Evolutionary conservation across 106 monocot species (phyloP), one percentile per base, ranked within the genome.

Genomic region (Xerophyta viscosa): DNA sequence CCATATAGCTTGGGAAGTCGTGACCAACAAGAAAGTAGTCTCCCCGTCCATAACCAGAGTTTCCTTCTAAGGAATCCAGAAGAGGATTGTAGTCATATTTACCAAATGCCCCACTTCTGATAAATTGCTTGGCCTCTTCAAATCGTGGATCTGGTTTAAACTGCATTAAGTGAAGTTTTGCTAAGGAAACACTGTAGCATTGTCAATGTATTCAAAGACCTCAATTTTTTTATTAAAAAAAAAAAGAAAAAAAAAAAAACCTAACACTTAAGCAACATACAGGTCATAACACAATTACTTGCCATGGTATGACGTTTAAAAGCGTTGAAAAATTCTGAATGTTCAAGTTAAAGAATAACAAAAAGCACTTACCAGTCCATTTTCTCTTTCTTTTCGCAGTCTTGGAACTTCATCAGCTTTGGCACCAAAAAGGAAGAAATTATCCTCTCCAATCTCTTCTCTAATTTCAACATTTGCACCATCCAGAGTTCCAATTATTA

Each of bases 381-480:
- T 50, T 68, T 83, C 82, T 66, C 92, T 77, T 37, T 87, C 83
- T 56, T 80, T 87, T 50, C 87, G 79, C 36, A 92, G 52, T 19
- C 27, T 60, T 49, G 92, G 71, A 53, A 92, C 86, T 59, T 87
- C 70, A 71, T 92, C 77, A 33, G 87, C 87, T 55, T 67, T 74
- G 42, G 92, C 92, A 66, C 87, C 92, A 68, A 87, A 87, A 52
- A 92, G 83, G 46, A 92, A 92, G 70, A 92, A 92, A 69, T 92
- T 92, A 0, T 92, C 92, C 18, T 70, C 79, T 9, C 87, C 86
- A 31, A 92, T 83, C 39, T 87, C 87, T 55, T 92, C 92, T 72
- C 87, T 82, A 19, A 92, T 92, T 50, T 92, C 92, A 51, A 92
- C 87, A 74, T 92, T 92, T 52, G 86, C 92, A 63, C 92, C 86